Percentiles rank a stretch among this genome's conserved stretches.
Conservation (phyloP, 192 early-diverging fungal species). For the Backusella morwellensis region DNA sequence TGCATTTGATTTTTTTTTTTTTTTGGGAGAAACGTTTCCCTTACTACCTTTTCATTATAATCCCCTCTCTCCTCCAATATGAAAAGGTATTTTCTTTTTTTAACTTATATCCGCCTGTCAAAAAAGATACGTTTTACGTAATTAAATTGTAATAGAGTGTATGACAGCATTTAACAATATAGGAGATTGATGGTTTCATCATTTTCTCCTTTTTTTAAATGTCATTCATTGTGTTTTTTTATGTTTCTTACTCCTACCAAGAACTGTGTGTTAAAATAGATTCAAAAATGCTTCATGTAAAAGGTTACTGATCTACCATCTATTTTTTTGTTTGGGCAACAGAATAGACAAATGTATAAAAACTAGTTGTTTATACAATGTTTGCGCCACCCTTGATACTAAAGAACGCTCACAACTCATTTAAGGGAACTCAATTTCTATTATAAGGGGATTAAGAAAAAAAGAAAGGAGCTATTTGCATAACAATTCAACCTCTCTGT, state of each 20-base stretch:
- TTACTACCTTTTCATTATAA: neutral
- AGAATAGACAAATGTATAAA: neutral
- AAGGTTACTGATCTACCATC: neutral
- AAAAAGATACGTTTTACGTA: neutral
- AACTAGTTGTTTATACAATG: neutral
- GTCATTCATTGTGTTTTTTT: neutral
- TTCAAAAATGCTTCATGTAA: neutral
- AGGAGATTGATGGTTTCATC: neutral
- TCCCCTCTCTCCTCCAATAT: neutral
- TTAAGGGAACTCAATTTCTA: neutral
- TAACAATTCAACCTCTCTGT: neutral
- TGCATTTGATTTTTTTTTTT: neutral
- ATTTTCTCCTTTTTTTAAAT: neutral
- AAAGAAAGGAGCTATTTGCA: neutral
- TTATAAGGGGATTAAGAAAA: neutral
- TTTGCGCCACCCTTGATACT: neutral
- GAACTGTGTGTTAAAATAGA: neutral
- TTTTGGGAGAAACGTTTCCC: neutral
- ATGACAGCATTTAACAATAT: neutral
- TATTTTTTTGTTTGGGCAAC: neutral
- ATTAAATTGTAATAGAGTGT: neutral
- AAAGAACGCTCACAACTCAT: neutral
- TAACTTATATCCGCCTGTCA: neutral
- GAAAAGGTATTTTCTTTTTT: neutral
- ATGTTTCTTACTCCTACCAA: neutral